phyloP scores from a whole-genome alignment of 1,284 basidiomycete genomes.

The Puccinia polysora region DNA sequence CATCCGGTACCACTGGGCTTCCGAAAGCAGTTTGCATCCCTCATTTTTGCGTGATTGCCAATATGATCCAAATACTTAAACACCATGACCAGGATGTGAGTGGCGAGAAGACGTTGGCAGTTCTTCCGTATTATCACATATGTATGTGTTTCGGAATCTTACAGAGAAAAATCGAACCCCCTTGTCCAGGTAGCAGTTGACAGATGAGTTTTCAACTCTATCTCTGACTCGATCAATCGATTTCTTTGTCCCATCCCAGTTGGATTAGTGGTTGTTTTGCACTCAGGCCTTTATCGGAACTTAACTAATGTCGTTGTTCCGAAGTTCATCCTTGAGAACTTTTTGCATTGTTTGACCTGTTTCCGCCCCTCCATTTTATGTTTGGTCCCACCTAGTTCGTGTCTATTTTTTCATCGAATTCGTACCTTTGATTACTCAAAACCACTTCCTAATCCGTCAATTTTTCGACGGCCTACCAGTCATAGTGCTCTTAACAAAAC shows the following conservation, averaged over 20 bases:
- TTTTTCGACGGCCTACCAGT: too few relatives aligned
- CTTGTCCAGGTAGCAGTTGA: background rate
- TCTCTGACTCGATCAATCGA: too few relatives aligned
- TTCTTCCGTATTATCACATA: slow-evolving; percentile 20
- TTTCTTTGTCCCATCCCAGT: background rate
- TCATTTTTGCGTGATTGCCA: slow-evolving; percentile 4
- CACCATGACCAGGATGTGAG: background rate
- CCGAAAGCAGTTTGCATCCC: slow-evolving; percentile 60
- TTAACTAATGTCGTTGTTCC: slow-evolving; percentile 1
- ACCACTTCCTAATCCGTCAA: too few relatives aligned
- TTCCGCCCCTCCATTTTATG: background rate
- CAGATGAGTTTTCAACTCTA: background rate
- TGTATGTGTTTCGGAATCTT: background rate
- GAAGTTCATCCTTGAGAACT: background rate
- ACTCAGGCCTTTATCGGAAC: background rate
- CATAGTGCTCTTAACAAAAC: slow-evolving; percentile 14
- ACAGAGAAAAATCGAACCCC: too few relatives aligned
- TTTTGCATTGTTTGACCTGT: background rate
- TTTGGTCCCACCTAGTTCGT: slow-evolving; percentile 21
- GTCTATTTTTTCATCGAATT: too few relatives aligned
- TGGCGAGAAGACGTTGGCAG: background rate
- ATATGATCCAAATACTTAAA: background rate
- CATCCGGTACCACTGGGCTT: slow-evolving; percentile 74
- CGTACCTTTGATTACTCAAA: too few relatives aligned
- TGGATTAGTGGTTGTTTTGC: slow-evolving; percentile 17